A percentile compares a stretch with the other conserved stretches of the same genome.
These are phyloP conservation scores for Tetracladium maxilliforme DNA, from an alignment of 2,329 filamentous ascomycete genomes.

Conservation along the genomic window DNA sequence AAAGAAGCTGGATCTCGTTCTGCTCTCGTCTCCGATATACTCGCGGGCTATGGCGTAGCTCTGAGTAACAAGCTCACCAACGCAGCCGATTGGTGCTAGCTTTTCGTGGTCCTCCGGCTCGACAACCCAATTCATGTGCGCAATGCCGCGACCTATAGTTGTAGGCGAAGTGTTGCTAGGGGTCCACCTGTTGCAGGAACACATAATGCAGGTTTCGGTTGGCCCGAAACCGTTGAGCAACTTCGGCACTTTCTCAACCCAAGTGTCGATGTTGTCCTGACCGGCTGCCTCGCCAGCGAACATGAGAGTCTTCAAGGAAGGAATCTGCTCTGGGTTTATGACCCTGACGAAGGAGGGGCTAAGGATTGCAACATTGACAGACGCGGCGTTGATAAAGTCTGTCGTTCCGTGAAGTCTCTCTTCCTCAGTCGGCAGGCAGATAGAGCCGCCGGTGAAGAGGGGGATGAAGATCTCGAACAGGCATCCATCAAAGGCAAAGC, in stretches of 20 bases:
- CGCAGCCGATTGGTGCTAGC: constrained; percentile 2
- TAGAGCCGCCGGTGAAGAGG: constrained; percentile 19
- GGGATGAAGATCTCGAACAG: constrained; percentile 19
- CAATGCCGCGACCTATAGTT: constrained; percentile 78
- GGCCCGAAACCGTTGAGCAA: constrained; percentile 27
- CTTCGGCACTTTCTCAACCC: constrained; percentile 18
- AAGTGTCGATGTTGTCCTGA: constrained; percentile 18
- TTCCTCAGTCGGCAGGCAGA: constrained; percentile 23
- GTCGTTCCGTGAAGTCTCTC: constrained; percentile 19
- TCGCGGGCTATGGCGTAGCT: constrained; percentile 4
- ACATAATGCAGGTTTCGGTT: constrained; percentile 7
- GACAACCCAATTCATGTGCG: constrained; percentile 52
- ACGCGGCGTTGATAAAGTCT: constrained; percentile 10
- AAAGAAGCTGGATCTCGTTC: constrained; percentile 5
- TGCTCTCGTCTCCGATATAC: constrained; percentile 4
- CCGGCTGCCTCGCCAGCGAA: too few species aligned
- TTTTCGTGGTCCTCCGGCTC: neutral
- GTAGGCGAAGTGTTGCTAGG: constrained; percentile 64
- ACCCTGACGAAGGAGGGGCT: constrained; percentile 14
- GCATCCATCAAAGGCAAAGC: constrained; percentile 23
- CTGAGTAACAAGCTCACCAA: constrained; percentile 6
- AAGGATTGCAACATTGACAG: constrained; percentile 10
- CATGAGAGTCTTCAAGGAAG: too few species aligned
- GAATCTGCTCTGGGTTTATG: too few species aligned
- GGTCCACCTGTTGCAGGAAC: constrained; percentile 41